Evolutionary conservation across 306 rosid species (phyloP), one percentile per base, ranked within the genome.

Genomic region (Prunus dulcis): DNA sequence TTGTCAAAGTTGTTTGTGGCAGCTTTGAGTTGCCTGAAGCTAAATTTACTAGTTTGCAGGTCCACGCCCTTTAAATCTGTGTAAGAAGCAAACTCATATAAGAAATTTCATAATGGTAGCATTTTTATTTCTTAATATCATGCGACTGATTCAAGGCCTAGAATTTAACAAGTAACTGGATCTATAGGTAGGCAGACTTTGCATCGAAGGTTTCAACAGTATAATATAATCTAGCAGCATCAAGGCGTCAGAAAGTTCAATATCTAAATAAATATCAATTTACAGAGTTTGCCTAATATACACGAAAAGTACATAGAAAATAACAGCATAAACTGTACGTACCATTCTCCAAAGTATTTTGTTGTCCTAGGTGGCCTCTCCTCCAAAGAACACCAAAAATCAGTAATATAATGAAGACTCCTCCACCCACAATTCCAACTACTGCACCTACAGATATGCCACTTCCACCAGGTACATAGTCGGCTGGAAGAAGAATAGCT

Each of bases 1-100:
- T 2, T 32, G 70, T 80, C 78, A 80, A 85, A 82, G 62, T 85
- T 73, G 67, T 77, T 77, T 12, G 89, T 85, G 11, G 89, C 89
- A 14, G 30, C 80, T 70, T 62, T 82, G 22, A 85, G 78, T 77
- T 85, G 86, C 71, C 82, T 69, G 17, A 85, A 80, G 47, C 76
- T 81, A 73, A 82, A 85, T 12, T 3, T 68, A 55, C 78, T 78
- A 7, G 86, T 83, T 74, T 79, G 66, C 72, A 79, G n/a, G 63
- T 75, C 78, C 45, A 75, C 53, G n/a, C 63, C 81, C 56, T 28
- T 79, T 57, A 83, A 55, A 20, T 83, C 86, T 83, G 67, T 27
- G 25, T 20, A 30, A 18, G 22, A 78, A 68, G 34, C 13, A 19
- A 73, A 73, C n/a, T 52, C 4, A 38, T 38, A 38, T 27, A 17